These are phyloP conservation scores for Trametes gibbosa DNA, from an alignment of 768 basidiomycete species.

Conservation along the genomic window DNA sequence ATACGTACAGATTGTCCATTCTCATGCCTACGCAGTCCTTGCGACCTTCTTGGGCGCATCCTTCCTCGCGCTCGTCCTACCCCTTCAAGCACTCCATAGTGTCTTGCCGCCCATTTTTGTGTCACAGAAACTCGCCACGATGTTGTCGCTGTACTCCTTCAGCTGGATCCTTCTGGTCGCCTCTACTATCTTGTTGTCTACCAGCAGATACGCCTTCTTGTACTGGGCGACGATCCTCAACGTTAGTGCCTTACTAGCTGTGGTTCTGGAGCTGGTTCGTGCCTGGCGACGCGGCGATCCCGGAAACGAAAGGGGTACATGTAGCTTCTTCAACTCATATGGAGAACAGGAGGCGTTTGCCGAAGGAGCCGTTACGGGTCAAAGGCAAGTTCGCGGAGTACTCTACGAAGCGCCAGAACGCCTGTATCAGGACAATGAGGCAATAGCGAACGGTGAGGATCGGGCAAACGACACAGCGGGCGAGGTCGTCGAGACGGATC, in stretches of 20 bases:
- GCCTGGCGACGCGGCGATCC: constrained; percentile 33
- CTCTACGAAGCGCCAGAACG: constrained; percentile 20
- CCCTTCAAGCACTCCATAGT: constrained; percentile 33
- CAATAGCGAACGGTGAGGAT: neutral
- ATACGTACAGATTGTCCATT: constrained; percentile 56
- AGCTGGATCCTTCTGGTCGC: constrained; percentile 58
- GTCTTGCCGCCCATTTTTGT: constrained; percentile 33
- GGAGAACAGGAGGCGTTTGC: constrained; percentile 4
- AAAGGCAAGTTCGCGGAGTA: constrained; percentile 24
- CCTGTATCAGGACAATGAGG: neutral
- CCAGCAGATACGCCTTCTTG: constrained; percentile 45
- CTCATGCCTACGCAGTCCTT: constrained; percentile 51
- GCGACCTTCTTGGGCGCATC: constrained; percentile 47
- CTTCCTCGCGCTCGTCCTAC: constrained; percentile 48
- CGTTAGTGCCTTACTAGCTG: constrained; percentile 40
- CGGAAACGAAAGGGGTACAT: constrained; percentile 11
- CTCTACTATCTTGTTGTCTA: constrained; percentile 45
- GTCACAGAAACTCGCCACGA: constrained; percentile 49
- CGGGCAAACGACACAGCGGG: constrained; percentile 20
- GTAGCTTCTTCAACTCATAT: constrained; percentile 10
- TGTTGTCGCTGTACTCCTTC: constrained; percentile 53
- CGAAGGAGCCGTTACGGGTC: constrained; percentile 12
- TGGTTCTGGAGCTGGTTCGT: constrained; percentile 34
- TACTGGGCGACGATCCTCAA: constrained; percentile 63
- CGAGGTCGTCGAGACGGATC: constrained; percentile 34